Percentiles rank a stretch among this genome's conserved stretches.
Conservation (phyloP, 345 rosid species). For the Corymbia maculata region DNA sequence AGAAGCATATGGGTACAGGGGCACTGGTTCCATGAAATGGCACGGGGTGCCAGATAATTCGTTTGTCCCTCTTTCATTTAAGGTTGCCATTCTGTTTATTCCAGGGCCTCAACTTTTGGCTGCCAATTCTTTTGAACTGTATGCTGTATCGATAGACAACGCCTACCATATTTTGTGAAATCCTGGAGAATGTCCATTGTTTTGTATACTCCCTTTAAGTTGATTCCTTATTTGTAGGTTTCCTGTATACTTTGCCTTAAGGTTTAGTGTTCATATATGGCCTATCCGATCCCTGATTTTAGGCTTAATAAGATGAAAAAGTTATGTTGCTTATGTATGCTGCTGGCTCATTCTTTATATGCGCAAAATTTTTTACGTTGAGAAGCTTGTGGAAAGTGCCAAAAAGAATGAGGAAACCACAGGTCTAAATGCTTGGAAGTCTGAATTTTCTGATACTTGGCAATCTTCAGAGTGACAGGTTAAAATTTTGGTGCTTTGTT, state of each 20-base stretch:
- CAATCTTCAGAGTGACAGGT: background rate
- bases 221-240: background rate
- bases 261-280: background rate
- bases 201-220: background rate
- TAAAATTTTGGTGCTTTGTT: background rate
- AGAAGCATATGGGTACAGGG: constrained; percentile 6
- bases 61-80: background rate
- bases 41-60: background rate
- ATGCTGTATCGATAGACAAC: background rate
- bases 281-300: background rate
- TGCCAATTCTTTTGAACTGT: background rate
- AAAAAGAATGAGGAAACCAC: background rate
- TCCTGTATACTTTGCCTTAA: background rate
- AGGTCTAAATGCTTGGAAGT: background rate
- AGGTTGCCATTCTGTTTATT: background rate
- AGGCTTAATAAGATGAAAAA: background rate
- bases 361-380: background rate
- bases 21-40: background rate
- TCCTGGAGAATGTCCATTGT: background rate
- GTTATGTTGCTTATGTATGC: background rate
- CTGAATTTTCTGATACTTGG: background rate
- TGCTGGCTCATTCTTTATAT: background rate
- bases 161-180: background rate
- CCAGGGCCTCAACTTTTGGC: background rate
- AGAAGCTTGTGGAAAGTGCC: background rate